These are phyloP conservation scores for Myxozyma melibiosi DNA, from an alignment of 805 yeast genomes.

Conservation along the genomic window DNA sequence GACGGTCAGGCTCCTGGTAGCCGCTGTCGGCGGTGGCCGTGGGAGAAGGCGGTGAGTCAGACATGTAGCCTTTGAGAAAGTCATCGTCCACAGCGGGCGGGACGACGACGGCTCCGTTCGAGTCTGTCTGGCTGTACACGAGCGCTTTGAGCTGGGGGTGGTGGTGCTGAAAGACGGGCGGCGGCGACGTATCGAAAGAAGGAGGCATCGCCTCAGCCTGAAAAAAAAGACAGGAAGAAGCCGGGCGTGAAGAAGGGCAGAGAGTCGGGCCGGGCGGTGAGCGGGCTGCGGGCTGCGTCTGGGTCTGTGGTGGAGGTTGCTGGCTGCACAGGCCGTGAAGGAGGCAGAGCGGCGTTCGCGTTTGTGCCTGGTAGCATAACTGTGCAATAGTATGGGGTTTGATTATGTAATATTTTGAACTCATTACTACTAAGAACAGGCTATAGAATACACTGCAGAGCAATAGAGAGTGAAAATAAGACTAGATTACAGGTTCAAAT, in stretches of 20 bases:
- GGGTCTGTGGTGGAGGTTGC: too few relatives aligned
- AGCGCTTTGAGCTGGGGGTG: neutral
- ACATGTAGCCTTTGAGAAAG: constrained; percentile 4
- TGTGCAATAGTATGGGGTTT: too few relatives aligned
- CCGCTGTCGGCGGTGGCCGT: neutral
- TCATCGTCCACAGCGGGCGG: constrained; percentile 1
- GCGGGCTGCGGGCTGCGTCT: too few relatives aligned
- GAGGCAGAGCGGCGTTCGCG: too few relatives aligned
- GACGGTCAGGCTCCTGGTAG: too few relatives aligned
- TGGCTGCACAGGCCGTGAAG: too few relatives aligned
- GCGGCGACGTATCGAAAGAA: constrained; percentile 10
- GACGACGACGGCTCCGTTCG: constrained; percentile 3
- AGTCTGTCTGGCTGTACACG: neutral
- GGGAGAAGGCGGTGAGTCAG: neutral
- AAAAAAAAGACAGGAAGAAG: neutral
- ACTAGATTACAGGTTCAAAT: neutral
- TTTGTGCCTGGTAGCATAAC: too few relatives aligned
- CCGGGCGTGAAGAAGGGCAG: neutral
- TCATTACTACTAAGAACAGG: too few relatives aligned
- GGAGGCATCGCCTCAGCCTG: constrained; percentile 10
- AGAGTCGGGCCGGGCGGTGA: too few relatives aligned
- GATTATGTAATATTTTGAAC: too few relatives aligned
- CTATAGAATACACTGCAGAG: too few relatives aligned
- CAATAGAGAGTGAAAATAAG: too few relatives aligned
- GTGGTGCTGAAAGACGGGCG: constrained; percentile 4